A percentile compares a stretch with the other conserved stretches of the same genome.
phyloP scores from a whole-genome alignment of 352 stramenopile genomes.

The Globisporangium solare region DNA sequence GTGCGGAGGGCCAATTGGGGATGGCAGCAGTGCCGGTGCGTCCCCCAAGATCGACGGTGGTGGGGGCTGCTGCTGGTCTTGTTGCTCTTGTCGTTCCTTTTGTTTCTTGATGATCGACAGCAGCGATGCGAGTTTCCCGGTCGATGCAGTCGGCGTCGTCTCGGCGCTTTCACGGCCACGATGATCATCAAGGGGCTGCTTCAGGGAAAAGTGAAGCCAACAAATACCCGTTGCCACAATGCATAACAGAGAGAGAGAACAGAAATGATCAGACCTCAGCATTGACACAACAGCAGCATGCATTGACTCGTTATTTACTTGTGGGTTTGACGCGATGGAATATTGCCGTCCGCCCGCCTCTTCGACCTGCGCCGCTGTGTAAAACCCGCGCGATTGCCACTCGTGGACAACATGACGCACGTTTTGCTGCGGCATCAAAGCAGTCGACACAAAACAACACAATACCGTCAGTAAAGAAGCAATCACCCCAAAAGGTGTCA shows the following conservation, averaged over 20 bases:
- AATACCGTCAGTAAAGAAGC: background rate
- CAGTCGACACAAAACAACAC: constrained; percentile 1
- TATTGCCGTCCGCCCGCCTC: constrained; percentile 45
- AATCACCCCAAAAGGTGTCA: background rate
- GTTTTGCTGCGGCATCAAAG: constrained; percentile 27
- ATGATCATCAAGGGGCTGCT: constrained; percentile 8
- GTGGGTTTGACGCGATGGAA: constrained; percentile 18
- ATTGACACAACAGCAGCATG: constrained; percentile 9
- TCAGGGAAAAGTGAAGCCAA: background rate
- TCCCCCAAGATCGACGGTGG: constrained; percentile 6
- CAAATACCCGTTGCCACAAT: background rate
- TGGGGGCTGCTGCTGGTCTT: constrained; percentile 8
- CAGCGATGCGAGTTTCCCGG: constrained; percentile 66
- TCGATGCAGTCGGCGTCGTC: constrained; percentile 31
- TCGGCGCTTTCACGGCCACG: constrained; percentile 13
- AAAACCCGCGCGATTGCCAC: constrained; percentile 73
- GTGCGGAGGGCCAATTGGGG: background rate
- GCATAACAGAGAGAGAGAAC: background rate
- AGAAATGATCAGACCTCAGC: background rate
- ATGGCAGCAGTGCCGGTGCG: constrained; percentile 4
- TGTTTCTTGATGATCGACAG: constrained; percentile 84
- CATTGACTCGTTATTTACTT: constrained; percentile 1
- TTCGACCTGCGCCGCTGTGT: constrained; percentile 57
- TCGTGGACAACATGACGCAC: constrained; percentile 72
- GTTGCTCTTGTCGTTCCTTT: constrained; percentile 44